A percentile compares a stretch with the other conserved stretches of the same genome.
These are phyloP conservation scores for Cryphonectria parasitica DNA, from an alignment of 2,329 filamentous ascomycete genomes.

Conservation along the genomic window DNA sequence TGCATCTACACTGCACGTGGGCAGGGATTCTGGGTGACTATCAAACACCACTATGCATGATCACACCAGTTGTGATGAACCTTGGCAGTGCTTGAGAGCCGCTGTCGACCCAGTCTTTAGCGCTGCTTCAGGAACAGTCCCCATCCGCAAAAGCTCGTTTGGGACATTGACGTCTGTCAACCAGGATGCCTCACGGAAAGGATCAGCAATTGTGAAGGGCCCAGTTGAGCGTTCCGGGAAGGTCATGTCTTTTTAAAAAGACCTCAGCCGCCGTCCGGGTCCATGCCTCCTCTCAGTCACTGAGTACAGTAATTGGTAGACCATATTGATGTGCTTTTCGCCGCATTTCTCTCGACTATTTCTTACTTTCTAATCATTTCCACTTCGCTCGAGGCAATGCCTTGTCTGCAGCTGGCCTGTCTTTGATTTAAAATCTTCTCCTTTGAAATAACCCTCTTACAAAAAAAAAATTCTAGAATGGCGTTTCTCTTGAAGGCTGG, in stretches of 20 bases:
- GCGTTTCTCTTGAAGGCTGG: neutral
- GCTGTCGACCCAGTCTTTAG: constrained; percentile 3
- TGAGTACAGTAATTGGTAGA: neutral
- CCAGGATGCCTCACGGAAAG: neutral
- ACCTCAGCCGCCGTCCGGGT: neutral
- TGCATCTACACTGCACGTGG: neutral
- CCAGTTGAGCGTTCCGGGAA: constrained; percentile 5
- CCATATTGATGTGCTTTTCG: neutral
- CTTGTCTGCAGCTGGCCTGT: constrained; percentile 25
- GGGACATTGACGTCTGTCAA: constrained; percentile 15
- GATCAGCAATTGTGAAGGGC: neutral
- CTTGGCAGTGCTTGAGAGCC: constrained; percentile 5
- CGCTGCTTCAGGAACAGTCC: neutral
- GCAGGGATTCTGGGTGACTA: neutral
- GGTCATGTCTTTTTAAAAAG: constrained; percentile 11
- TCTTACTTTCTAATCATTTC: neutral
- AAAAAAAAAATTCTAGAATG: neutral
- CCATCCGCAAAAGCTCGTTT: constrained; percentile 13
- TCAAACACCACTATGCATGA: constrained; percentile 16
- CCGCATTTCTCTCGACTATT: neutral
- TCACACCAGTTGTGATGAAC: constrained; percentile 5
- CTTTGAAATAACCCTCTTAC: neutral
- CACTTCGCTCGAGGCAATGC: constrained; percentile 4
- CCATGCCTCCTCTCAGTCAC: neutral
- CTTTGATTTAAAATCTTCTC: neutral